Evolutionary conservation across 1,284 basidiomycete species (phyloP).

Genomic region (Cutaneotrichosporon mucoides): DNA sequence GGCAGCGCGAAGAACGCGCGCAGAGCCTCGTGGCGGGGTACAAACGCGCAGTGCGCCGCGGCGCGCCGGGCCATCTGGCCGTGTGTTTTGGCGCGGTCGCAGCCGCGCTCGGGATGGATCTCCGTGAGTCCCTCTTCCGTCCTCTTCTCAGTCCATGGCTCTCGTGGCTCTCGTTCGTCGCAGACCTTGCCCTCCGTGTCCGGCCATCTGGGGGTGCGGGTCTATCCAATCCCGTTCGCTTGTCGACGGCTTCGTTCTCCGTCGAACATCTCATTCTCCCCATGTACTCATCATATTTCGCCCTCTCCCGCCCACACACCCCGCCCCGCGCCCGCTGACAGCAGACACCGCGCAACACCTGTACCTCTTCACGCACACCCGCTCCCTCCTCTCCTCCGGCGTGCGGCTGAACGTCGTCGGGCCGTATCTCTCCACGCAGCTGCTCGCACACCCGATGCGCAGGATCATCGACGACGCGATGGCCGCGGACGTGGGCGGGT

Average conservation of each 20-base stretch:
- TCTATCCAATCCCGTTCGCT: too few species aligned
- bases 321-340: too few species aligned
- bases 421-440: slow-evolving; percentile 86
- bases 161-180: too few species aligned
- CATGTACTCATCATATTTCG: too few species aligned
- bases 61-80: slow-evolving; percentile 75
- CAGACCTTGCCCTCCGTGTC: too few species aligned
- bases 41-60: slow-evolving; percentile 63
- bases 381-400: slow-evolving; percentile 81
- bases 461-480: slow-evolving; percentile 58
- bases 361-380: slow-evolving; percentile 87
- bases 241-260: too few species aligned
- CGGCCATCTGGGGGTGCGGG: too few species aligned
- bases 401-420: slow-evolving; percentile 88
- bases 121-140: slow-evolving; percentile 55
- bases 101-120: slow-evolving; percentile 65
- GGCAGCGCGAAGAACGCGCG: slow-evolving; percentile 13
- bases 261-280: too few species aligned
- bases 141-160: too few species aligned
- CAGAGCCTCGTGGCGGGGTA: slow-evolving; percentile 59
- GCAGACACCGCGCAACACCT: slow-evolving; percentile 69
- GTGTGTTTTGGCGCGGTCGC: slow-evolving; percentile 85
- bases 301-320: too few species aligned
- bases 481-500: background rate
- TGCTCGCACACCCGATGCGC: slow-evolving; percentile 69